Base-by-base conservation (phyloP, 2,329 filamentous ascomycete species). In the Paecilomyces variotii region DNA sequence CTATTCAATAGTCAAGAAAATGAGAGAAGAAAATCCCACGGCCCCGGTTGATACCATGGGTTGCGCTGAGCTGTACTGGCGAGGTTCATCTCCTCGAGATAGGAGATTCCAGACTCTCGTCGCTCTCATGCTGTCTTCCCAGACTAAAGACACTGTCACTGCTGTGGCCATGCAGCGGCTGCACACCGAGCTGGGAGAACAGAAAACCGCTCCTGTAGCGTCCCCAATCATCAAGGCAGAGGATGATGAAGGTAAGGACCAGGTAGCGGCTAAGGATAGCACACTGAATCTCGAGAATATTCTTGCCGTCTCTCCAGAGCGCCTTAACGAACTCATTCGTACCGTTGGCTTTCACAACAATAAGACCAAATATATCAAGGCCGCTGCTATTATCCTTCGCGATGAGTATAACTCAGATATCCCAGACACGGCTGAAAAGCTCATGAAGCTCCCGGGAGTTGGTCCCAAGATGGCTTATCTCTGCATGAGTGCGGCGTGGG, bases 21-120 rank as follows among this genome's bases (percentile, higher is more conserved):
- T 97, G 91, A 87, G 76, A 76, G 88, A 70, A 70, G 83, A 78
- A 74, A 88, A 82, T 45, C 74, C 82, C 4, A 78, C 75, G 0
- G 94, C 94, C 0, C 89, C 93, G 0, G 94, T 99, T 10, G 94
- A 99, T 73, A 97, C 93, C 0, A 97, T 97, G 92, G 94, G 94
- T 10, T 99, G 94, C 74, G 91, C 76, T 26, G 73, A 79, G 53
- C 65, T 79, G 7, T 73, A 76, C 62, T 78, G 74, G 74, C 72
- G 69, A 5, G 68, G 68, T 0, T 77, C 76, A 0, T 71, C 72
- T 19, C 75, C 75, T 1, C 72, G 78, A 57, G 83, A 87, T 68
- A 85, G 86, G 70, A 84, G 92, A 5, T 92, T 95, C 67, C 92
- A 97, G 68, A 96, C 90, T 2, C 83, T 97, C 30, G 81, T 96